Evolutionary conservation across 2,329 filamentous ascomycete genomes (phyloP), one percentile per base, ranked within the genome.

Genomic region (Colletotrichum orbiculare): DNA sequence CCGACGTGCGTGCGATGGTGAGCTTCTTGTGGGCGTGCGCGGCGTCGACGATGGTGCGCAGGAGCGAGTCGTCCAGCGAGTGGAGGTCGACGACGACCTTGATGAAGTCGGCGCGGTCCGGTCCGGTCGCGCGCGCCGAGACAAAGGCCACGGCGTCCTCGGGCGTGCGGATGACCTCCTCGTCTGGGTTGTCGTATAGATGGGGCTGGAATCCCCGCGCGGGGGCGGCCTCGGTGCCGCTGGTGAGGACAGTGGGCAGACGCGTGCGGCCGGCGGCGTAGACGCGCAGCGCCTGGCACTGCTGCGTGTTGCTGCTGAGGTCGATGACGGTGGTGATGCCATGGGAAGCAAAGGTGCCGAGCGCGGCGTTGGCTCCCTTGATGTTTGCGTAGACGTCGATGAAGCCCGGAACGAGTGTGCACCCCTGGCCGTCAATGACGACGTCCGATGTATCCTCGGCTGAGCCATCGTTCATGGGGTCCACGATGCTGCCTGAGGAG

Each of bases 1-100:
- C 69, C 7, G 73, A 66, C 11, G 73, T 69, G 46, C 75, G 73
- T 4, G 70, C 72, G 8, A 75, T 63, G 10, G 71, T 69, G 55
- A 71, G 66, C 54, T 70, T 73, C 6, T 68, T 69, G 8, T 71
- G 67, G 25, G 66, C 66, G 48, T 69, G 69, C 0, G 72, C 69
- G 38, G 72, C 66, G 8, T 59, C 57, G 47, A 70, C 70, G 1
- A 74, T 65, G 39, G 57, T 63, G 10, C 70, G 57, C 4, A 75
- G 60, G 5, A 71, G 56, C 6, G 69, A 68, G 34, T 73, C 68
- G 11, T 66, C 56, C 8, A 71, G 59, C 1, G 72, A 71, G 1
- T 72, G 68, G 11, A 42, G 42, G 60, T 74, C 52, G 13, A 62
- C 50, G 37, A 43, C 71, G 17, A 73, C 67, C 64, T 73, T 76